Evolutionary conservation across 2,329 filamentous ascomycete genomes (phyloP), one percentile per base, ranked within the genome.

Genomic region (Plenodomus biglobosus): DNA sequence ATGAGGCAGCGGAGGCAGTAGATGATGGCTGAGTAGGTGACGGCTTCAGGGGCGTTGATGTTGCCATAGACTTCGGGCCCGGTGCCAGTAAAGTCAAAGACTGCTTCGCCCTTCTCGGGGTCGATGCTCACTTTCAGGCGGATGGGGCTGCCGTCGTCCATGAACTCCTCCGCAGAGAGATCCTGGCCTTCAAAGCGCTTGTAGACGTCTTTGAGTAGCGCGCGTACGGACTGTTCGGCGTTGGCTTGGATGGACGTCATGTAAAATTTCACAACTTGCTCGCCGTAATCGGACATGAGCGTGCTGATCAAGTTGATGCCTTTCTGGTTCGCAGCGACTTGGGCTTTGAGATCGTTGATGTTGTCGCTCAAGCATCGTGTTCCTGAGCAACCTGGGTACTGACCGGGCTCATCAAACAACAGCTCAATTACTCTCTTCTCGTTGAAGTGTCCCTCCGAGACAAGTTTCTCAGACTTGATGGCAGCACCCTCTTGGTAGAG

Each of bases 81-180:
- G 0, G 89, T 94, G 17, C 89, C 89, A 0, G 77, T 79, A 68
- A 94, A 88, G 70, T 94, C 85, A 63, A 94, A 95, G 0, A 87
- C 75, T 0, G 90, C 90, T 52, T 88, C 86, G 15, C 88, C 90
- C 36, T 87, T 85, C 0, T 84, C 78, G 0, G 82, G 80, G 62
- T 92, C 83, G 55, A 95, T 94, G 1, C 83, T 85, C 10, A 95
- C 80, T 52, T 84, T 86, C 6, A 95, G 79, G 42, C 81, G 78
- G 61, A 95, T 92, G 0, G 88, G 87, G 8, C 82, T 88, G 20
- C 90, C 90, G 60, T 95, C 90, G 59, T 95, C 90, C 88, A 95
- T 94, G 74, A 85, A 90, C 64, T 95, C 90, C 1, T 85, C 77
- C 0, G 90, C 87, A 7, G 82, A 80, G 0, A 95, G 79, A n/a